Percentiles rank a stretch among this genome's conserved stretches.
phyloP scores from a whole-genome alignment of 345 rosid genomes.

The rapeseed (Brassica napus) region DNA sequence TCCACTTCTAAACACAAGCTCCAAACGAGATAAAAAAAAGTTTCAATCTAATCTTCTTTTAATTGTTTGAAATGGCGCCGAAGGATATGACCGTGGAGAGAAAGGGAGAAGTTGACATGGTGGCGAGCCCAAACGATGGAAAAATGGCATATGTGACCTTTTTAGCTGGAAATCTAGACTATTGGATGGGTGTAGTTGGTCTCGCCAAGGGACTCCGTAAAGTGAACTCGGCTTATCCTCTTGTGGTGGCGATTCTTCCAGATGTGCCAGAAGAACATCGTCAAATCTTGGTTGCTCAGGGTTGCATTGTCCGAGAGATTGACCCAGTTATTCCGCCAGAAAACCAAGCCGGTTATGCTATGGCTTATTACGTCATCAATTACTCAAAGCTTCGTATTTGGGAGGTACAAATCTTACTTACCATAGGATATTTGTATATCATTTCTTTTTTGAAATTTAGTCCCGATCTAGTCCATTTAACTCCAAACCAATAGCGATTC shows the following conservation, averaged over 20 bases:
- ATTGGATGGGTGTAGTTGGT: constrained; percentile 4
- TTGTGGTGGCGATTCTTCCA: background rate
- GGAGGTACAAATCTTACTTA: background rate
- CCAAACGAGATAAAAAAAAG: background rate
- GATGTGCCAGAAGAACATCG: background rate
- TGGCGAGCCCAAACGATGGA: background rate
- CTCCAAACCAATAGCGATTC: background rate
- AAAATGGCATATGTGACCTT: background rate
- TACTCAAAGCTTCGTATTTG: constrained; percentile 2
- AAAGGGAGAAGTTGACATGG: background rate
- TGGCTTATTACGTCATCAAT: constrained; percentile 1
- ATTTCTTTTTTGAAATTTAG: background rate
- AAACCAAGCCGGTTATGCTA: background rate
- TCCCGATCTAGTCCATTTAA: background rate
- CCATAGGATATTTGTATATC: background rate
- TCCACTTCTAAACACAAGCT: background rate
- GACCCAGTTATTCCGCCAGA: background rate
- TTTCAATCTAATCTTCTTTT: background rate
- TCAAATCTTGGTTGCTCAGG: background rate
- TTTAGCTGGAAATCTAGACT: background rate
- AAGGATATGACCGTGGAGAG: background rate
- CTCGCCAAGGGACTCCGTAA: constrained; percentile 6
- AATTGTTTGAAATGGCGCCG: background rate
- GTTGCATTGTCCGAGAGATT: background rate
- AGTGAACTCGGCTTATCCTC: background rate